Evolutionary conservation across 768 basidiomycete genomes (phyloP).

Genomic region (Leccinum subgranulosum): DNA sequence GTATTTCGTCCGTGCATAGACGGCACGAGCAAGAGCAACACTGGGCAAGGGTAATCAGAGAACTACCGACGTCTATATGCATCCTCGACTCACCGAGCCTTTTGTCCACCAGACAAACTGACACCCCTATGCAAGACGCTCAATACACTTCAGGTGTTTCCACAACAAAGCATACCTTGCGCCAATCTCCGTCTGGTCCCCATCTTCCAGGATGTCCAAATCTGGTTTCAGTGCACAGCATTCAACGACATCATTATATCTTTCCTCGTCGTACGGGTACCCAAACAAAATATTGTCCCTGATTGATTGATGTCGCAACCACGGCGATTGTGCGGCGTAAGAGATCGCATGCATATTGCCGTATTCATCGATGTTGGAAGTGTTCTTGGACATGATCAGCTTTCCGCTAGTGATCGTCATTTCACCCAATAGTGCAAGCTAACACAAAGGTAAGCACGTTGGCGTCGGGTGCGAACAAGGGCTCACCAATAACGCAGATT

Average conservation of each 20-base stretch:
- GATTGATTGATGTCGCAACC: constrained; percentile 70
- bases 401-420: constrained; percentile 36
- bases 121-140: constrained; percentile 47
- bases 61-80: background rate
- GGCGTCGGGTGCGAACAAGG: background rate
- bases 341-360: constrained; percentile 64
- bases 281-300: constrained; percentile 82
- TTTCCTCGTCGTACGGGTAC: constrained; percentile 60
- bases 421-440: constrained; percentile 39
- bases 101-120: constrained; percentile 78
- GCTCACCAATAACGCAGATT: constrained; percentile 44
- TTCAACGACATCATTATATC: constrained; percentile 76
- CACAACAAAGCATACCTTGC: constrained; percentile 40
- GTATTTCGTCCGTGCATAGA: constrained; percentile 67
- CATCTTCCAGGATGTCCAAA: constrained; percentile 80
- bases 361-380: constrained; percentile 53
- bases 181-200: constrained; percentile 83
- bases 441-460: background rate
- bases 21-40: constrained; percentile 79
- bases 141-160: background rate
- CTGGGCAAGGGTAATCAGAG: constrained; percentile 32
- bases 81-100: constrained; percentile 55
- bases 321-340: constrained; percentile 71
- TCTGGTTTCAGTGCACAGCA: constrained; percentile 83
- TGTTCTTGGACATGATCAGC: constrained; percentile 42